Base-by-base conservation (phyloP, 768 basidiomycete species). In the Phaeotremella fagi region DNA sequence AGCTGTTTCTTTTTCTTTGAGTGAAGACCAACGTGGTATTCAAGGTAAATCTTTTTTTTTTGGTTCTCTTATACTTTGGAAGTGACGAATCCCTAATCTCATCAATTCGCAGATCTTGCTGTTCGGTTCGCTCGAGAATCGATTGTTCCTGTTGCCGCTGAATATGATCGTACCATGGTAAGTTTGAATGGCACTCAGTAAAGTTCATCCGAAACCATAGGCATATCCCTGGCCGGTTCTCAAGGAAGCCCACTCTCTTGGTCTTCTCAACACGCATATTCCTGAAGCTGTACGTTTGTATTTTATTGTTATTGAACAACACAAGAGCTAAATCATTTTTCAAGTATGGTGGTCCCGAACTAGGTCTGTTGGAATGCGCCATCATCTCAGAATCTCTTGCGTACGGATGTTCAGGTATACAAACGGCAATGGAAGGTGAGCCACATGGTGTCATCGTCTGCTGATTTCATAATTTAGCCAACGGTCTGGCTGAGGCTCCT, bases 201-300 rank as follows among this genome's bases (percentile, higher is more conserved):
- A n/a, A n/a, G n/a, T n/a, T n/a, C n/a, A n/a, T 31, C 11, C 42
- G 15, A 33, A 7, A 11, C 15, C 22, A 4, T 12, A 70, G 73
- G 63, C 44, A 50, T 77, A 76, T 55, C 76, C 76, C 3, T 75
- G 71, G 70, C 68, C 70, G 4, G 54, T 77, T 23, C 62, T 77
- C 60, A 73, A 75, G 50, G 68, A 72, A 41, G 76, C 76, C 12
- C 76, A 77, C 49, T 55, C 59, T 11, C 55, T 72, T 9, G 76
- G 76, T 20, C 54, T 77, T 4, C 35, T 77, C 36, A 77, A 77
- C 55, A 68, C 73, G 0, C 76, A 77, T 58, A 65, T 77, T 0
- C 76, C 76, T 2, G 73, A 72, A 49, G 68, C 62, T 36, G 74
- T 75, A 41, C 38, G 72, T 60, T 4, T 0, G 5, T 1, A 4